Evolutionary conservation across 1,139 yeast species (phyloP), one percentile per base, ranked within the genome.

Genomic region (Lodderomyces pseudojiufengensis): DNA sequence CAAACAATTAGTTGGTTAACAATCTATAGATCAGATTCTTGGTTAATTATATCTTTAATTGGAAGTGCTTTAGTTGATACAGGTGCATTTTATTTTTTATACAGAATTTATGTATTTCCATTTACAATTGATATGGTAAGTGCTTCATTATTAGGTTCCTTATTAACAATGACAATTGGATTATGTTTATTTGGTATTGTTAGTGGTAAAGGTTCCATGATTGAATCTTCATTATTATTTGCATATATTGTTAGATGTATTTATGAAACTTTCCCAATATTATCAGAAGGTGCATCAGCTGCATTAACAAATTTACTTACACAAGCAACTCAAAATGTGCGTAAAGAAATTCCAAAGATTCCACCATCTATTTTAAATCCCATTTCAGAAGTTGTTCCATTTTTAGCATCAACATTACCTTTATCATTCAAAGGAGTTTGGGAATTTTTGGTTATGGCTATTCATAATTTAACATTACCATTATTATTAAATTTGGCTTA

Each of bases 161-260:
- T 86, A 7, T 70, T 92, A 43, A 85, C 97, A 0, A 61, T 83
- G 32, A 83, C 95, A 2, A 64, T 78, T 7, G 79, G 88, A 8
- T 61, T 92, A 28, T 87, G 95, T 1, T 60, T 86, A 8, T 88
- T 76, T 58, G 98, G 97, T 1, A 87, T 92, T 29, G 72, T 85
- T 15, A 79, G 92, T 6, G 82, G 84, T 9, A 76, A 76, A 43
- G 97, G 97, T 3, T 83, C 92, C n/a, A 81, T 92, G 24, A 75
- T 88, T 40, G 98, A 92, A 59, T 77, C 90, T 24, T 84, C 95
- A 6, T 64, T 90, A 41, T 69, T 92, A 49, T 82, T 87, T 54
- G 94, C 95, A 9, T 92, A 92, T 57, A 82, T 90, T 47, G 96
- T 92, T 12, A 84, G 95, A 56, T 87, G 96, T 49, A 78, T 88